Conservation (phyloP, 2,329 filamentous ascomycete genomes). For the Trichoderma hamatum region DNA sequence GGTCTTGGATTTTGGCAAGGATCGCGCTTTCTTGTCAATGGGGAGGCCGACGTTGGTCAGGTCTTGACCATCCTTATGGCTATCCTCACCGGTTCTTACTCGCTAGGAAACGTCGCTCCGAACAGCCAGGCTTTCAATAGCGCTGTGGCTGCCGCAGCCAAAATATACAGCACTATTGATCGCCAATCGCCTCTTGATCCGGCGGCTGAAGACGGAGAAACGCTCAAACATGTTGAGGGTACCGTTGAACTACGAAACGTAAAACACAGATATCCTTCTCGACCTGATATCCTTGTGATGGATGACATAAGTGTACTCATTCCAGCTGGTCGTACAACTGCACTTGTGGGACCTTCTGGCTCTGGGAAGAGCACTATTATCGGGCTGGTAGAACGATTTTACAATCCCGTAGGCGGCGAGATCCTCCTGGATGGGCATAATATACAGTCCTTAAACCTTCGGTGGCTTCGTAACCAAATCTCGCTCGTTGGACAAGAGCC, state of each 20-base stretch:
- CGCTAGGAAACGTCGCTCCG: slow-evolving; percentile 83
- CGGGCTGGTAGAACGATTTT: slow-evolving; percentile 91
- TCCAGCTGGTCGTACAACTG: slow-evolving; percentile 90
- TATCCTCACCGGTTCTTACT: slow-evolving; percentile 91
- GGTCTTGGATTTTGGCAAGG: slow-evolving; percentile 89
- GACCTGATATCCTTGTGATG: slow-evolving; percentile 89
- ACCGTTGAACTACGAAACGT: slow-evolving; percentile 79
- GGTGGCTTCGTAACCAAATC: slow-evolving; percentile 91
- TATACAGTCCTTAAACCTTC: slow-evolving; percentile 78
- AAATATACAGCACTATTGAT: slow-evolving; percentile 95
- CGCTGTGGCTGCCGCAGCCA: slow-evolving; percentile 79
- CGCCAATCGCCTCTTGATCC: slow-evolving; percentile 83
- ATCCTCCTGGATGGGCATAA: slow-evolving; percentile 84
- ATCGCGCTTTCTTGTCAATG: slow-evolving; percentile 68
- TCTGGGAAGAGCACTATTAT: slow-evolving; percentile 96
- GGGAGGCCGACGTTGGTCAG: slow-evolving; percentile 67
- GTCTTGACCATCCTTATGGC: slow-evolving; percentile 87
- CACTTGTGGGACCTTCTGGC: slow-evolving; percentile 90
- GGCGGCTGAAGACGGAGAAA: slow-evolving; percentile 67
- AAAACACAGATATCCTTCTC: slow-evolving; percentile 92
- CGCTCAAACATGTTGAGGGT: slow-evolving; percentile 72
- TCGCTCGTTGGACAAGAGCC: slow-evolving; percentile 93
- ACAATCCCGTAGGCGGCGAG: slow-evolving; percentile 79
- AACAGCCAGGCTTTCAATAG: slow-evolving; percentile 86
- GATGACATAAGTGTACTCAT: slow-evolving; percentile 77